Evolutionary conservation across 306 rosid genomes (phyloP).

Genomic region (Fagus sylvatica): DNA sequence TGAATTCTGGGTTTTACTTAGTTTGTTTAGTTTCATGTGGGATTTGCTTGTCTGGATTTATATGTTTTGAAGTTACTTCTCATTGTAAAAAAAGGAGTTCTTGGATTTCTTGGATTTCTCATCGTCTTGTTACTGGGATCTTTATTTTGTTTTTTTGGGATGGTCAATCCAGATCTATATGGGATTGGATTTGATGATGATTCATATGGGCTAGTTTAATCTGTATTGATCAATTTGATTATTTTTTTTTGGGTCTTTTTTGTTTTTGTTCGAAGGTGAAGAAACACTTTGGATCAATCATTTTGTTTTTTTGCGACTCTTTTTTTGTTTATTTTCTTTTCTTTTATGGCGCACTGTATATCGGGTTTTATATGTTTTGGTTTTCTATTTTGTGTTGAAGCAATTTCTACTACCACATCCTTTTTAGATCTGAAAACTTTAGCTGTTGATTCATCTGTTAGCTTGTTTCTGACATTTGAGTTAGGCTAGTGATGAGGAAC

Average conservation of each 20-base stretch:
- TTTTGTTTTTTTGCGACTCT: not conserved
- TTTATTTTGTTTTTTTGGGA: not conserved
- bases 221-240: not conserved
- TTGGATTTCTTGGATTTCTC: not conserved
- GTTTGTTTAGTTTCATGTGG: not conserved
- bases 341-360: no score
- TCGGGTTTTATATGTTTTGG: no score
- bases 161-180: not conserved
- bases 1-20: not conserved
- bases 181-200: not conserved
- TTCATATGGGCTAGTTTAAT: not conserved
- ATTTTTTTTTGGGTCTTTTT: not conserved
- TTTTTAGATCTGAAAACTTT: not conserved
- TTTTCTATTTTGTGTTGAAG: no score
- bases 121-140: not conserved
- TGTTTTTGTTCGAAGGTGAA: not conserved
- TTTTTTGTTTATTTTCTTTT: no score
- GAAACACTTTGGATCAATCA: not conserved
- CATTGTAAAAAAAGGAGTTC: no score
- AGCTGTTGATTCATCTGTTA: not conserved
- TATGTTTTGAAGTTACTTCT: not conserved
- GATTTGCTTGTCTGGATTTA: not conserved
- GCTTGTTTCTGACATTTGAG: not conserved
- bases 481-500: not conserved
- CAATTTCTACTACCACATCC: not conserved